Conservation (phyloP, 345 rosid species). For the Brassica juncea region DNA sequence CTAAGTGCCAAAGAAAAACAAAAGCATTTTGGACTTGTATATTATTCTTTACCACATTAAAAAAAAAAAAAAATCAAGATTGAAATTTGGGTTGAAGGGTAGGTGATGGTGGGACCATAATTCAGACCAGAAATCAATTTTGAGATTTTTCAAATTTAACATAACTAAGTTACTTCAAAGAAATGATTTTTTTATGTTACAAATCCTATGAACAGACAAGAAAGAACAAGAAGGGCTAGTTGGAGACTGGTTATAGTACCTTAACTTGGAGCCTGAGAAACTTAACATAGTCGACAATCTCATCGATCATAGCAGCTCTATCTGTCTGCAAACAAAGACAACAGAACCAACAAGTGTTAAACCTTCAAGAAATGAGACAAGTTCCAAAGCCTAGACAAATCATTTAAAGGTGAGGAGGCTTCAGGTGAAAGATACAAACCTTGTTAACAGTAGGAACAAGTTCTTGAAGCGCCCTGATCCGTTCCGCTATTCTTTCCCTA, state of each 20-base stretch:
- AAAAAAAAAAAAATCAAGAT: slow-evolving; percentile 20
- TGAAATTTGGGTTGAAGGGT: slow-evolving; percentile 37
- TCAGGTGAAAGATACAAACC: slow-evolving; percentile 46
- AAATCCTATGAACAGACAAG: slow-evolving; percentile 20
- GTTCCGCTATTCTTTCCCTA: slow-evolving; percentile 95
- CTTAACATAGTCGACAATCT: slow-evolving; percentile 98
- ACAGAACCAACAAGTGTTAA: neutral
- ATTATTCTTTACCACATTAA: slow-evolving; percentile 15
- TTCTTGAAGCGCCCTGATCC: slow-evolving; percentile 96
- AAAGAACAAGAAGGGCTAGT: neutral
- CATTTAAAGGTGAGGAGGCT: slow-evolving; percentile 14
- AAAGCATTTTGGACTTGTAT: slow-evolving; percentile 32
- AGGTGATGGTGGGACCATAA: slow-evolving; percentile 38
- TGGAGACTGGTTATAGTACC: slow-evolving; percentile 46
- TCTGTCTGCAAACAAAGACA: slow-evolving; percentile 62
- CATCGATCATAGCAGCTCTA: slow-evolving; percentile 98
- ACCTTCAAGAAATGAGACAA: slow-evolving; percentile 2
- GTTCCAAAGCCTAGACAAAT: neutral
- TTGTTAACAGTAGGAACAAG: slow-evolving; percentile 98
- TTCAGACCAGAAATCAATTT: slow-evolving; percentile 26
- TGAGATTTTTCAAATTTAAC: neutral
- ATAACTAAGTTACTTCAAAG: neutral
- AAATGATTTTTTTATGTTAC: slow-evolving; percentile 9
- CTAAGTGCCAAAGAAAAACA: slow-evolving; percentile 39
- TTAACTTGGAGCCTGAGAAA: slow-evolving; percentile 98